phyloP scores from a whole-genome alignment of 1,139 yeast genomes.

The Trichomonascaceae sp. region DNA sequence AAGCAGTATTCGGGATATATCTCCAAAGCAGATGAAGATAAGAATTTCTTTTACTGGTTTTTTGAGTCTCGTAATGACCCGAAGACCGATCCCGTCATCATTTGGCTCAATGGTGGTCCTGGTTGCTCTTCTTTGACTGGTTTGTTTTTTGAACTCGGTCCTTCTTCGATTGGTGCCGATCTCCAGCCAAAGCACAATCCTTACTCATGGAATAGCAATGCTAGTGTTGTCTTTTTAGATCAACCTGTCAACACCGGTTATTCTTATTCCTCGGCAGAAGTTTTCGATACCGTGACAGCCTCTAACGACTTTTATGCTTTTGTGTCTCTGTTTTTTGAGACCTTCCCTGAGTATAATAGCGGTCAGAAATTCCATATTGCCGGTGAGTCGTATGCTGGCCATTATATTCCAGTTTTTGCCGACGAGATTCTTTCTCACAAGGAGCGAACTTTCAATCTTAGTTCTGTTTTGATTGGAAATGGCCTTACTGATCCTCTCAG shows the following conservation, averaged over 20 bases:
- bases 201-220: conserved; percentile 81
- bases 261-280: conserved; percentile 57
- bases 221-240: conserved; percentile 85
- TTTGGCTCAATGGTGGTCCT: conserved; percentile 91
- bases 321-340: conserved; percentile 67
- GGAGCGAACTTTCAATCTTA: conserved; percentile 59
- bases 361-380: conserved; percentile 66
- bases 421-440: conserved; percentile 58
- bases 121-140: conserved; percentile 91
- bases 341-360: conserved; percentile 56
- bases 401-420: conserved; percentile 76
- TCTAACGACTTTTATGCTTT: conserved; percentile 77
- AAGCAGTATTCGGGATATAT: conserved; percentile 36
- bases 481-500: conserved; percentile 73
- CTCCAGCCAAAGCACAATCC: conserved; percentile 72
- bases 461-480: conserved; percentile 74
- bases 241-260: conserved; percentile 95
- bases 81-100: conserved; percentile 69
- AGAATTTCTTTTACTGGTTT: conserved; percentile 80
- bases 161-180: conserved; percentile 62
- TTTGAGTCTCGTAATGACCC: conserved; percentile 92
- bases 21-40: conserved; percentile 54
- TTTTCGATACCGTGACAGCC: conserved; percentile 61
- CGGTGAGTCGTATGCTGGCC: conserved; percentile 88
- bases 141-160: conserved; percentile 86